Conservation (phyloP, 345 rosid genomes). For the Brassica nigra region DNA sequence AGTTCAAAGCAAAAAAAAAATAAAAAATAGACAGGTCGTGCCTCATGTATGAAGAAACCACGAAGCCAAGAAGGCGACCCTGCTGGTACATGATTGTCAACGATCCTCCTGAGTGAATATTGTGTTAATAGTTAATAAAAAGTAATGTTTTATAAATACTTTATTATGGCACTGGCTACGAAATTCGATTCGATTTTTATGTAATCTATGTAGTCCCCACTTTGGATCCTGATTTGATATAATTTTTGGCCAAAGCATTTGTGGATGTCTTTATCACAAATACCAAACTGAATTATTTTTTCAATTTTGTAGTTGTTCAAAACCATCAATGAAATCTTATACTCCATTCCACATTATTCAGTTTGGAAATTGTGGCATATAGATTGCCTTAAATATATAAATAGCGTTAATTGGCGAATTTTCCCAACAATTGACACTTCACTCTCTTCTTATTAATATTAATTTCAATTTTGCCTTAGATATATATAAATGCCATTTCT, state of each 20-base stretch:
- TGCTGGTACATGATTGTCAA: no score
- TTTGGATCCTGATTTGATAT: slow-evolving; percentile 35
- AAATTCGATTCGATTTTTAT: background rate
- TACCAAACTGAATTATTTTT: slow-evolving; percentile 26
- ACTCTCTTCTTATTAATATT: no score
- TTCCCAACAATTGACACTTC: no score
- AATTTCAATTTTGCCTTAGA: no score
- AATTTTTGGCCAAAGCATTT: slow-evolving; percentile 20
- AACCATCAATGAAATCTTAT: slow-evolving; percentile 8
- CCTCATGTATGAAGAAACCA: no score
- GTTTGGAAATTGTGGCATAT: background rate
- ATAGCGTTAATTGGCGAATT: background rate
- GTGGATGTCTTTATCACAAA: slow-evolving; percentile 32
- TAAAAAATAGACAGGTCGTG: no score
- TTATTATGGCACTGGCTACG: background rate
- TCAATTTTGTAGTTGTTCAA: background rate
- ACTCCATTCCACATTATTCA: slow-evolving; percentile 12
- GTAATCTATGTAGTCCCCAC: slow-evolving; percentile 24
- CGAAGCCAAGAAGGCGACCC: no score
- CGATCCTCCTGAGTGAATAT: background rate
- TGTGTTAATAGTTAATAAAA: background rate
- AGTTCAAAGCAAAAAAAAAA: no score
- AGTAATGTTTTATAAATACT: background rate
- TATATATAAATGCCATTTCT: no score
- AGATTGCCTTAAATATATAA: background rate